A percentile compares a stretch with the other conserved stretches of the same genome.
phyloP scores from a whole-genome alignment of 345 rosid species.

The Eucalyptus globulus region DNA sequence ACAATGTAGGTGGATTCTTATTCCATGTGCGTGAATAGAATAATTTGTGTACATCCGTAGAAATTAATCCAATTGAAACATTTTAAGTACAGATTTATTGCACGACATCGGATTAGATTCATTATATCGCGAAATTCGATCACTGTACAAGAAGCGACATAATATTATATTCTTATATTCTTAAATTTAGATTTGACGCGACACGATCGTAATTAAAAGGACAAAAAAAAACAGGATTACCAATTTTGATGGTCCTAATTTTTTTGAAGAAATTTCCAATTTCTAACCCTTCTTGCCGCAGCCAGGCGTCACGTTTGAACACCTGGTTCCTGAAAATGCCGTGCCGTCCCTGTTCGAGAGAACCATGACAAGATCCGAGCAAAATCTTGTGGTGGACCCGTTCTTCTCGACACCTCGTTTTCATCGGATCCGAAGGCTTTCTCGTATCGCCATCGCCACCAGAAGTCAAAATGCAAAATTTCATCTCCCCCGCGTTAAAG shows the following conservation, averaged over 20 bases:
- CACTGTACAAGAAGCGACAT: neutral
- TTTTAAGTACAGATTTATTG: neutral
- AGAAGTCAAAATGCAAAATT: neutral
- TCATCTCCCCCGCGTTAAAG: neutral
- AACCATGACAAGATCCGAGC: neutral
- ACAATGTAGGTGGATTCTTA: neutral
- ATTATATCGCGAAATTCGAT: fast-evolving
- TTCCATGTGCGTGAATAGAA: no score
- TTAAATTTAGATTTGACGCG: neutral
- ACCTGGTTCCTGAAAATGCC: neutral
- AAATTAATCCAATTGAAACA: neutral
- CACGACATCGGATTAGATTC: neutral
- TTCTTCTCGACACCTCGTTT: neutral
- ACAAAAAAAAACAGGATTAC: neutral
- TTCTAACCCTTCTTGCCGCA: neutral
- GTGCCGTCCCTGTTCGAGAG: neutral
- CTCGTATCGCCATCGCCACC: neutral
- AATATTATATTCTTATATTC: neutral
- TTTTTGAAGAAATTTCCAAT: neutral
- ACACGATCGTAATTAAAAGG: no score
- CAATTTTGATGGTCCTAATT: neutral
- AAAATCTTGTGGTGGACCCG: neutral
- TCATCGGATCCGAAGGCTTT: neutral
- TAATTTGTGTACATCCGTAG: neutral
- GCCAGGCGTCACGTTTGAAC: neutral